Evolutionary conservation across 352 stramenopile genomes (phyloP).

Genomic region (Phytophthora aleatoria): DNA sequence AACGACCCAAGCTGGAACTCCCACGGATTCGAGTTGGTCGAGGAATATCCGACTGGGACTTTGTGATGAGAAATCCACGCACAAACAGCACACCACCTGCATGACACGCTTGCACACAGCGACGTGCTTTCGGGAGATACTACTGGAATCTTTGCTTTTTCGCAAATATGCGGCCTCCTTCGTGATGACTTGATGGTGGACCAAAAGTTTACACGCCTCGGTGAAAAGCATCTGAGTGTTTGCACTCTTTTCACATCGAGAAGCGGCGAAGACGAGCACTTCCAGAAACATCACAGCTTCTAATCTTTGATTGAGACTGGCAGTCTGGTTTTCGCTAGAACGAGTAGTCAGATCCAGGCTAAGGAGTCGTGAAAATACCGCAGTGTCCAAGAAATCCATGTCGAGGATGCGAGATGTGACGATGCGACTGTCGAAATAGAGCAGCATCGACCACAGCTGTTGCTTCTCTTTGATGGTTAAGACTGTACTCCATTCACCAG

Average conservation of each 20-base stretch:
- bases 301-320: conserved; percentile 16
- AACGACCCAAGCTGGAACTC: conserved; percentile 34
- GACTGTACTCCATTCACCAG: not conserved
- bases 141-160: conserved; percentile 1
- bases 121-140: conserved; percentile 4
- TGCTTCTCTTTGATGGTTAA: conserved; percentile 26
- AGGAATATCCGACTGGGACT: conserved; percentile 27
- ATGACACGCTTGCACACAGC: conserved; percentile 41
- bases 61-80: conserved; percentile 35
- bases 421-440: conserved; percentile 25
- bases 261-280: conserved; percentile 16
- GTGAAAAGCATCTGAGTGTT: conserved; percentile 32
- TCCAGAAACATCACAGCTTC: conserved; percentile 33
- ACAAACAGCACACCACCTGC: conserved; percentile 45
- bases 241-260: conserved; percentile 16
- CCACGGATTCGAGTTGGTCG: conserved; percentile 18
- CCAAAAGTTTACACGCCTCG: conserved; percentile 32
- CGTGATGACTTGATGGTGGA: conserved; percentile 23
- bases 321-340: not conserved
- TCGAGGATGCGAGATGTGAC: conserved; percentile 29
- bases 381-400: conserved; percentile 28
- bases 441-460: conserved; percentile 31
- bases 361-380: conserved; percentile 6
- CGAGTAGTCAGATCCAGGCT: too few species aligned
- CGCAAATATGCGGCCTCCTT: conserved; percentile 25